Evolutionary conservation across 1,284 basidiomycete genomes (phyloP), one percentile per base, ranked within the genome.

Genomic region (Anthracocystis setariae): DNA sequence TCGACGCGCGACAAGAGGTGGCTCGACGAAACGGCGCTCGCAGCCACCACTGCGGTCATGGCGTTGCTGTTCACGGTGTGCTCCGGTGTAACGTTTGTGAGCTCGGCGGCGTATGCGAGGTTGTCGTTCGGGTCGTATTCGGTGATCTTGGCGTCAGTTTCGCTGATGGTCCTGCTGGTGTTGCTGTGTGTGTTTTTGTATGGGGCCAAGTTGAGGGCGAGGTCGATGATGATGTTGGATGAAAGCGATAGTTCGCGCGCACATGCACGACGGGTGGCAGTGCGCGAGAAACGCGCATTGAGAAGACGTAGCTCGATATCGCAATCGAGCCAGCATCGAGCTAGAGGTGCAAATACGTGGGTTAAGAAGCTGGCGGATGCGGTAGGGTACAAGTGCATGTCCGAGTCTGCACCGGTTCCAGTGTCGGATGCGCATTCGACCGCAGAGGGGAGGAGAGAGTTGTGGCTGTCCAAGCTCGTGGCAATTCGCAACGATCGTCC

Each of bases 21-120:
- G 65, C 45, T 60, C 32, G 52, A 73, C 51, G 58, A 66, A 38
- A 50, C 59, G 8, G 71, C 62, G 5, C 52, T 69, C 10, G 62
- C 68, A 21, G 58, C 60, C 1, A 10, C 57, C 32, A 56, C 59
- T 3, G 35, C 42, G 5, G 45, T 56, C 13, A 53, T 47, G 2
- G 47, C 51, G n/a, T 40, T 73, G 15, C 39, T 53, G 15, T 65
- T 65, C 39, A 71, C 42, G 1, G 24, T 45, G 20, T 58, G 57
- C 54, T 49, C 55, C 21, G 40, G 49, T 8, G 37, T 73, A 13
- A 56, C 52, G 21, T 46, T 70, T 46, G 18, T 55, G 7, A 45
- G 64, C 15, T 43, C 44, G 39, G 2, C 46, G 29, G 59, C 58
- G 15, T 59, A 48, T 5, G 59, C 25, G 48, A 55, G 23, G 54